phyloP scores from a whole-genome alignment of 345 rosid species.

The Pugionium dolabratum region DNA sequence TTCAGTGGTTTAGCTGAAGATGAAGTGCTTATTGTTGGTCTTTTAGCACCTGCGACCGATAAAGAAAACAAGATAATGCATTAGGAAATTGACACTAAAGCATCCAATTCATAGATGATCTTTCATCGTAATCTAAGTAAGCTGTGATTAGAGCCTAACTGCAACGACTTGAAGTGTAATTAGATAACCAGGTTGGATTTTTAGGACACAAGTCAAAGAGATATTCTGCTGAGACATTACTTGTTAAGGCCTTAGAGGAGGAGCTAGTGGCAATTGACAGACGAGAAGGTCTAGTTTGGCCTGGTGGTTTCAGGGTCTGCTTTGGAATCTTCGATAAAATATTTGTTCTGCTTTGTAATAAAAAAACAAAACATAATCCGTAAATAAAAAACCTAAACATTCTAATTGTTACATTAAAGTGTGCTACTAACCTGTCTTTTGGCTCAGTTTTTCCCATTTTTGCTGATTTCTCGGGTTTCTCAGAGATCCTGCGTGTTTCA shows the following conservation, averaged over 20 bases:
- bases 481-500: slow-evolving; percentile 32
- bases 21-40: slow-evolving; percentile 31
- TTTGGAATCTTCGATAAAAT: slow-evolving; percentile 60
- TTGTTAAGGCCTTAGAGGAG: slow-evolving; percentile 53
- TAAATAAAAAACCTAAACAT: neutral
- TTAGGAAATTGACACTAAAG: neutral
- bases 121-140: slow-evolving; percentile 3
- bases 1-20: slow-evolving; percentile 33
- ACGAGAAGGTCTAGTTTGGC: slow-evolving; percentile 53
- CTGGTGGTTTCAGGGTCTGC: slow-evolving; percentile 46
- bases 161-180: too few relatives aligned
- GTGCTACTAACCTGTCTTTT: slow-evolving; percentile 54
- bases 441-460: slow-evolving; percentile 47
- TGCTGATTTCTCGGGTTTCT: slow-evolving; percentile 44
- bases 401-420: neutral
- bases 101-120: slow-evolving; percentile 12
- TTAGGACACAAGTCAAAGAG: slow-evolving; percentile 8
- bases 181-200: too few relatives aligned
- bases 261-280: slow-evolving; percentile 53
- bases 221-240: slow-evolving; percentile 40
- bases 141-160: slow-evolving; percentile 1
- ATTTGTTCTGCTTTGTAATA: slow-evolving; percentile 38
- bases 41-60: slow-evolving; percentile 32
- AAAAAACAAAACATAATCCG: slow-evolving; percentile 16
- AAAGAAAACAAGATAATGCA: slow-evolving; percentile 1